Base-by-base conservation (phyloP, 78 protist species). In the Polysphondylium violaceum region DNA sequence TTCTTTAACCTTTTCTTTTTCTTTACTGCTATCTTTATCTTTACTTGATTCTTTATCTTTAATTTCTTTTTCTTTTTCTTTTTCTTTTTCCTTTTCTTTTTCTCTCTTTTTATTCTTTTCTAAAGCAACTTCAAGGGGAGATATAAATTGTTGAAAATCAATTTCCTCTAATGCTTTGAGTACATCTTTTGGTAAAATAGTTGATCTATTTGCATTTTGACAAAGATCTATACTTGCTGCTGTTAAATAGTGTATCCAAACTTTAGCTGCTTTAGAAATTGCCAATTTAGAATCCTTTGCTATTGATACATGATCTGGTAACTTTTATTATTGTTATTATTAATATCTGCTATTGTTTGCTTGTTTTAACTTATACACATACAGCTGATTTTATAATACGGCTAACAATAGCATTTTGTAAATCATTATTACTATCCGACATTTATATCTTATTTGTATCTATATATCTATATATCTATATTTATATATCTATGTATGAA, bases 201-300 rank as follows among this genome's bases (percentile, higher is more conserved):
- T 77, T 17, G 87, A 77, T 64, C 87, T 77, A 35, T 36, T 36
- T 47, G 87, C 47, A 64, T 61, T 47, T 36, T 64, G 75, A 64
- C 87, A 44, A 35, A 44, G 50, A 50, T 77, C 87, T n/a, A 50
- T 64, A 21, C 53, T 14, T 25, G 64, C 51, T 8, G 87, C 87
- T 55, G 87, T 77, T 8, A 77, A 9, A 64, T 77, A 77, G 35
- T 77, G 87, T 47, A 77, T 44, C 87, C 87, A 77, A 47, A 77
- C 75, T 50, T 77, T 77, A 8, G 87, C 87, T 61, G 87, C 87
- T 64, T 77, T 77, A 11, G 87, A 38, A 21, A 77, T 36, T 21
- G 87, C 87, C 41, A 77, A n/a, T 41, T 67, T 77, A 11, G 87
- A 77, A 33, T 77, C 87, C 14, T 77, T 61, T 65, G 87, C 74